Percentiles rank a stretch among this genome's conserved stretches.
Evolutionary conservation across 768 basidiomycete genomes (phyloP).

Genomic region (Tylopilus cervinicoccineus): DNA sequence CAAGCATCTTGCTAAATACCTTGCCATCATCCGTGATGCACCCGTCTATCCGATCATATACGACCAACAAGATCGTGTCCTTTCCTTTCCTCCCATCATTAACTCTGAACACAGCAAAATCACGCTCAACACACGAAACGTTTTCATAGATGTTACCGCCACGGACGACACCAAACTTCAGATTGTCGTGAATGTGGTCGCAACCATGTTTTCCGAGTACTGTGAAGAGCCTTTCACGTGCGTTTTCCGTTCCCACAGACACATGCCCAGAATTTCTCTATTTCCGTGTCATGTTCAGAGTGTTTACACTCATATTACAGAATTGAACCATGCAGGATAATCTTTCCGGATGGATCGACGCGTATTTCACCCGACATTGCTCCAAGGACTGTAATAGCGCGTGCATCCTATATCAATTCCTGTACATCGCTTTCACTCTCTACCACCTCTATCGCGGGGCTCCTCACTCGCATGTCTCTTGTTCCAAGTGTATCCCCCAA

Average conservation of each 20-base stretch:
- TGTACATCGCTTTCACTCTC: slow-evolving; percentile 84
- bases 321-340: slow-evolving; percentile 88
- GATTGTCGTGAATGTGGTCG: slow-evolving; percentile 91
- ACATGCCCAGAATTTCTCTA: neutral
- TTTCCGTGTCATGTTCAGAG: neutral
- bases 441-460: slow-evolving; percentile 57
- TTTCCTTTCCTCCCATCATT: slow-evolving; percentile 98
- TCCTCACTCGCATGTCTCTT: slow-evolving; percentile 87
- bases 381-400: slow-evolving; percentile 65
- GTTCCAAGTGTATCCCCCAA: slow-evolving; percentile 40
- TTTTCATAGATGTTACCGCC: slow-evolving; percentile 97
- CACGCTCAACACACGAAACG: slow-evolving; percentile 84
- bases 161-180: slow-evolving; percentile 95
- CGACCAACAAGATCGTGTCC: slow-evolving; percentile 79
- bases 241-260: slow-evolving; percentile 23
- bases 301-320: slow-evolving; percentile 36
- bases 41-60: slow-evolving; percentile 98
- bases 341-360: slow-evolving; percentile 71
- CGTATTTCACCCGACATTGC: slow-evolving; percentile 81
- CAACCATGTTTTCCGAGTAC: slow-evolving; percentile 99
- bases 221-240: slow-evolving; percentile 90
- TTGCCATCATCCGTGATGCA: slow-evolving; percentile 90
- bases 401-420: slow-evolving; percentile 90
- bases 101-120: slow-evolving; percentile 98
- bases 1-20: slow-evolving; percentile 84